phyloP scores from a whole-genome alignment of 257 asterid species.

The Osmanthus fragrans region DNA sequence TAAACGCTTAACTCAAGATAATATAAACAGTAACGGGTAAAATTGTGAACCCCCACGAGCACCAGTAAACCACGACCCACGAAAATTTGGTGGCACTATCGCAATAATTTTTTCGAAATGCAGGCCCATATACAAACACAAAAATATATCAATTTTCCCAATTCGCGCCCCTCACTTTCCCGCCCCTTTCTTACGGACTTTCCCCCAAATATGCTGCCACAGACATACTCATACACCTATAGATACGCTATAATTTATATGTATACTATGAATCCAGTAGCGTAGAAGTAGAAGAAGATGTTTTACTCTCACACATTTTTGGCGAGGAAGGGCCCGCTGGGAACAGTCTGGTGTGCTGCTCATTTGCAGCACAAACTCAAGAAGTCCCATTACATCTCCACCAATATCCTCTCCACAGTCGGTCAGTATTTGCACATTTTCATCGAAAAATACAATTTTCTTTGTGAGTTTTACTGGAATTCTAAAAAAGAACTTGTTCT shows the following conservation, averaged over 20 bases:
- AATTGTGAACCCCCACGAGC: not conserved
- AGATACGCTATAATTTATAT: not conserved
- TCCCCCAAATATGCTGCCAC: not conserved
- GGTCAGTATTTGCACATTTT: slow-evolving; percentile 39
- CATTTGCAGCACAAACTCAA: slow-evolving; percentile 78
- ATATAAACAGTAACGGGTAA: no score
- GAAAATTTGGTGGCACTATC: slow-evolving; percentile 23
- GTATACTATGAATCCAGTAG: not conserved
- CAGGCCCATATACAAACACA: slow-evolving; percentile 10
- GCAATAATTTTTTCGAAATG: slow-evolving; percentile 22
- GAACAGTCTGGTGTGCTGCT: slow-evolving; percentile 97
- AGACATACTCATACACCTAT: not conserved
- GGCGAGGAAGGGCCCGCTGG: slow-evolving; percentile 84
- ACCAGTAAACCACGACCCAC: not conserved
- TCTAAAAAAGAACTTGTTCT: not conserved
- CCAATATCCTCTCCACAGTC: slow-evolving; percentile 65
- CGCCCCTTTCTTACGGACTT: slow-evolving; percentile 15
- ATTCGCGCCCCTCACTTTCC: slow-evolving; percentile 49
- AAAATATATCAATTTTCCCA: slow-evolving; percentile 15
- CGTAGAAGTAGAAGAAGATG: slow-evolving; percentile 39
- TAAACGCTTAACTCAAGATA: no score
- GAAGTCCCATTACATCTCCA: slow-evolving; percentile 63
- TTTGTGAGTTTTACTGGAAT: not conserved
- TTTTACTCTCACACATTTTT: slow-evolving; percentile 79
- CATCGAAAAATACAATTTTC: not conserved